Evolutionary conservation across 352 stramenopile species (phyloP), one percentile per base, ranked within the genome.

Genomic region (Peronospora belbahrii): DNA sequence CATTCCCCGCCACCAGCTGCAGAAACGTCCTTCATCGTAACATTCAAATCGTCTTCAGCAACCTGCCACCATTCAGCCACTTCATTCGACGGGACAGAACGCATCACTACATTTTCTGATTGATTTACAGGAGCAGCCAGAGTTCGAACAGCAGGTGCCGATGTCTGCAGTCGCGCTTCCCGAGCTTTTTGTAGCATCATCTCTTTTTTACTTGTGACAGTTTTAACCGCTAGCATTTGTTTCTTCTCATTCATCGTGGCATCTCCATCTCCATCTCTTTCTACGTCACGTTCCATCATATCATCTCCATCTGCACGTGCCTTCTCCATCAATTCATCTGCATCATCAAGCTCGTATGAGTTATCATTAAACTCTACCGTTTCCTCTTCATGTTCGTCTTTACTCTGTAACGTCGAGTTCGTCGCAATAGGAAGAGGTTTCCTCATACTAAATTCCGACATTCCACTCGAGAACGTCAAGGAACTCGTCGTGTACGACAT

Each of bases 61-160:
- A 74, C 71, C 18, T 84, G 49, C 81, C 81, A 93, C 81, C 81
- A 93, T 49, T 93, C 81, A 4, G 71, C 66, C 1, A 93, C 81
- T 78, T 93, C 76, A 55, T 93, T 93, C 19, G 81, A 93, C 3
- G 81, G 81, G 20, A 93, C 79, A 8, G 83, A 62, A 2, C 47
- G 58, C 36, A 76, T 43, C 1, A 40, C 22, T 2, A 55, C 41
- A 17, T 65, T 36, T 10, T 65, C 43, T 7, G 53, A 53, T 36
- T 56, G 45, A 13, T 74, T 59, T 0, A 80, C 35, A 4, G 62
- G 55, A 15, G 57, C 64, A 25, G 79, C 67, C 19, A 87, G 53
- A 0, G 77, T 70, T 42, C 73, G 70, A 0, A 63, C 70, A 15
- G 71, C 86, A 8, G 78, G 78, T 10, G 70, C 70, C 4, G 68